These are phyloP conservation scores for Lecanoromycetidae sp. DNA, from an alignment of 2,329 filamentous ascomycete genomes.

Conservation along the genomic window DNA sequence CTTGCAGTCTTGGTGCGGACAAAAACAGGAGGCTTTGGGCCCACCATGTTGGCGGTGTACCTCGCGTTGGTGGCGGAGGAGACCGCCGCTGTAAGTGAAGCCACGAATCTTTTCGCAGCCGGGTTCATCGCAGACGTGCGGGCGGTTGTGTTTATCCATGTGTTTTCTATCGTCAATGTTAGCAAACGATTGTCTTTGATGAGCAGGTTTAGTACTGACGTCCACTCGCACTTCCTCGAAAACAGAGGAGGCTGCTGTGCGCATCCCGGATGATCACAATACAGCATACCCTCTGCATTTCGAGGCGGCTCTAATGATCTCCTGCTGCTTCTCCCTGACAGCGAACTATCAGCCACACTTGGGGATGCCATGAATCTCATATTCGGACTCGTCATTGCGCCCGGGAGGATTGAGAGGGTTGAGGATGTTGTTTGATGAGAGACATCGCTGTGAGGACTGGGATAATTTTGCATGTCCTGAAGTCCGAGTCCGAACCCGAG, in stretches of 20 bases:
- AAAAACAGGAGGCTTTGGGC: constrained; percentile 76
- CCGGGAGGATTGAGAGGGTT: constrained; percentile 8
- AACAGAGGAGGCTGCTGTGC: constrained; percentile 54
- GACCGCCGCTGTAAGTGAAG: constrained; percentile 87
- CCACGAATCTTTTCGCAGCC: constrained; percentile 84
- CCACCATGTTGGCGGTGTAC: constrained; percentile 85
- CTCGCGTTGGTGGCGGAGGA: constrained; percentile 81
- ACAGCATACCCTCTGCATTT: constrained; percentile 62
- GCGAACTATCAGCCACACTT: constrained; percentile 10
- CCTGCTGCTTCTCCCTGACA: constrained; percentile 3
- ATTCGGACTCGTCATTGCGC: constrained; percentile 5
- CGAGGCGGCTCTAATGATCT: constrained; percentile 38
- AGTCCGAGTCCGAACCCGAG: constrained; percentile 8
- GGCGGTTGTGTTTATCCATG: constrained; percentile 95
- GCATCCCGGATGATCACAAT: constrained; percentile 62
- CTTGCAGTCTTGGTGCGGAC: constrained; percentile 77
- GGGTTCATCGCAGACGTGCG: constrained; percentile 72
- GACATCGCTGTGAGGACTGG: constrained; percentile 16
- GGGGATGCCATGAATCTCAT: constrained; percentile 13
- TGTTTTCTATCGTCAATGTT: constrained; percentile 56
- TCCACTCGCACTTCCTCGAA: constrained; percentile 20
- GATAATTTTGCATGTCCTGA: constrained; percentile 14
- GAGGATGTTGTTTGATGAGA: constrained; percentile 13
- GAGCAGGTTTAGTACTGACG: constrained; percentile 12
- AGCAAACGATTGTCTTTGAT: not conserved